Conservation (phyloP, 1,284 basidiomycete genomes). For the Cryptococcus sp. region DNA sequence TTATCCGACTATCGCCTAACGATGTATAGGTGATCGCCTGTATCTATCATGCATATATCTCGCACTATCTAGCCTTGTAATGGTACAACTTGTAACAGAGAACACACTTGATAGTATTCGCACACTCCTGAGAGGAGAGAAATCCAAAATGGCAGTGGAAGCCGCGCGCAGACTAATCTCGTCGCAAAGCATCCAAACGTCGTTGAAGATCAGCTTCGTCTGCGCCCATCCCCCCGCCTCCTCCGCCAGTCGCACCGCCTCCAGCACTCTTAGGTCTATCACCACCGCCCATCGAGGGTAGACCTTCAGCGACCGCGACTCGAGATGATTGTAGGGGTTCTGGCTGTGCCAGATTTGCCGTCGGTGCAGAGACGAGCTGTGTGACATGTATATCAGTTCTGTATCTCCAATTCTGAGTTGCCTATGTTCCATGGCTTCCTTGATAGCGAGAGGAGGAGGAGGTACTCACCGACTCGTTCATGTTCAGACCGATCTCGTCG, state of each 20-base stretch:
- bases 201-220: conserved; percentile 90
- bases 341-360: conserved; percentile 62
- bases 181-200: conserved; percentile 74
- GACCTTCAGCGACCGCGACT: conserved; percentile 68
- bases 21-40: background rate
- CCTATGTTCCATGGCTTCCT: background rate
- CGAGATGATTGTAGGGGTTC: conserved; percentile 66
- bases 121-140: background rate
- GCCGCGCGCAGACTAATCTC: conserved; percentile 31
- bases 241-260: conserved; percentile 49
- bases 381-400: background rate
- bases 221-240: conserved; percentile 57
- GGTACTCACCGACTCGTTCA: conserved; percentile 79
- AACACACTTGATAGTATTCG: background rate
- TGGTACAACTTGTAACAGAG: conserved; percentile 4
- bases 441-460: background rate
- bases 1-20: background rate
- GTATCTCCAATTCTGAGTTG: background rate
- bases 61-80: background rate
- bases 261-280: conserved; percentile 48
- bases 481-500: conserved; percentile 92
- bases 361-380: conserved; percentile 77
- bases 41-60: background rate
- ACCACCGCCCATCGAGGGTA: conserved; percentile 63
- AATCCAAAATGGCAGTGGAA: background rate